These are phyloP conservation scores for Sanghuangporus sanghuang DNA, from an alignment of 1,284 basidiomycete species.

Conservation along the genomic window DNA sequence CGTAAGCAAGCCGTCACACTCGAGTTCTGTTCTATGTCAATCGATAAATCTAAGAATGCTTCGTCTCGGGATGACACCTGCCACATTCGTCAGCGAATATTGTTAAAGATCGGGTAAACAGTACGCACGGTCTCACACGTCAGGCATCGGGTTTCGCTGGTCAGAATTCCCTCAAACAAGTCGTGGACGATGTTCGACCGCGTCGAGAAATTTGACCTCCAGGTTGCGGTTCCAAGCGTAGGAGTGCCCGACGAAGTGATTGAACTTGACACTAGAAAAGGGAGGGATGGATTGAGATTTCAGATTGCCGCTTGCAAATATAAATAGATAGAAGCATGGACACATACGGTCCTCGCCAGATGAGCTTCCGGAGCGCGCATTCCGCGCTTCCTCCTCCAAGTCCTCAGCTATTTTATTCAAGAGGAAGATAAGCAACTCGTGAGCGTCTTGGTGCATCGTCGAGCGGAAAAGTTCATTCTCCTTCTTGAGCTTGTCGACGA, in stretches of 20 bases:
- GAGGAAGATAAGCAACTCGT: constrained; percentile 95
- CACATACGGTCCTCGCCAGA: constrained; percentile 55
- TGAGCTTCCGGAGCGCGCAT: constrained; percentile 29
- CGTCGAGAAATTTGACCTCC: constrained; percentile 38
- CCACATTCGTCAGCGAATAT: constrained; percentile 3
- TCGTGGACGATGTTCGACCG: constrained; percentile 76
- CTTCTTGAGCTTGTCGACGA: constrained; percentile 87
- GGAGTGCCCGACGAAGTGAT: constrained; percentile 34
- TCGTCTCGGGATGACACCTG: constrained; percentile 95
- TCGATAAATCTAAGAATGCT: constrained; percentile 92
- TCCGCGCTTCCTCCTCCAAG: constrained; percentile 67
- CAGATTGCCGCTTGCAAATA: background rate
- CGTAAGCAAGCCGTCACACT: constrained; percentile 93
- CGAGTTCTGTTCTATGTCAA: constrained; percentile 97
- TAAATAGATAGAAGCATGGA: constrained; percentile 19
- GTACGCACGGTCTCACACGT: constrained; percentile 86
- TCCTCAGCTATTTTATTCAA: constrained; percentile 94
- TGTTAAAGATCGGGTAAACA: background rate
- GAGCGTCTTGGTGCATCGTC: constrained; percentile 91
- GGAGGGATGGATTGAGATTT: background rate
- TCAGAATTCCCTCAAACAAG: constrained; percentile 89
- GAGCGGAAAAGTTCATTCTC: constrained; percentile 84
- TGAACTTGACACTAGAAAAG: constrained; percentile 10
- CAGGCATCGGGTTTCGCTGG: constrained; percentile 95
- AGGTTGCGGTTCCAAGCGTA: constrained; percentile 32